Percentiles rank a stretch among this genome's conserved stretches.
Evolutionary conservation across 805 yeast species (phyloP).

Genomic region (Candida tammaniensis): DNA sequence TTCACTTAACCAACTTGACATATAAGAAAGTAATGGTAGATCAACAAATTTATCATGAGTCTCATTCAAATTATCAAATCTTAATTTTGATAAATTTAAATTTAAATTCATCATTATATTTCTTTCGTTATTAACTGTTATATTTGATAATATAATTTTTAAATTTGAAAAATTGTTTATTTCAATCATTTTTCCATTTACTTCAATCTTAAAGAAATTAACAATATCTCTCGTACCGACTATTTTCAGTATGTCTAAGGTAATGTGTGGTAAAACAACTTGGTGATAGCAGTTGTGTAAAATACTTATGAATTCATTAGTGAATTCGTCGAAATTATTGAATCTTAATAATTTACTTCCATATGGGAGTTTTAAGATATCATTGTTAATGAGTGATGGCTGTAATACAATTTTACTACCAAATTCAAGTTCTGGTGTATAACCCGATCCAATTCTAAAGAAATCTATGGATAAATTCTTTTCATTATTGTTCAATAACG

Average conservation of each 20-base stretch:
- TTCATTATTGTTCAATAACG: constrained; percentile 12
- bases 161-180: constrained; percentile 13
- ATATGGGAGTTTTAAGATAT: constrained; percentile 14
- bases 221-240: constrained; percentile 16
- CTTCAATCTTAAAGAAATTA: constrained; percentile 19
- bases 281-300: constrained; percentile 16
- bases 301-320: constrained; percentile 12
- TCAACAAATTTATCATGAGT: constrained; percentile 10
- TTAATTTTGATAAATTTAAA: constrained; percentile 10
- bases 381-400: constrained; percentile 11
- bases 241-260: constrained; percentile 18
- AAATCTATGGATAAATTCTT: constrained; percentile 21
- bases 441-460: constrained; percentile 21
- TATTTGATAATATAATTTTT: constrained; percentile 10
- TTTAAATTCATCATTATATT: constrained; percentile 12
- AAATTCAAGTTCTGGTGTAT: constrained; percentile 16
- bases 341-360: constrained; percentile 20
- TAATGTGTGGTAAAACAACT: constrained; percentile 21
- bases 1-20: constrained; percentile 15
- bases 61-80: constrained; percentile 11
- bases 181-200: constrained; percentile 20
- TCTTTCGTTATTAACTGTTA: constrained; percentile 11
- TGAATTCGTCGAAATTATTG: constrained; percentile 17
- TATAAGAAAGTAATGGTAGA: constrained; percentile 14
- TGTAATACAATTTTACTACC: constrained; percentile 11